Percentiles rank a stretch among this genome's conserved stretches.
These are phyloP conservation scores for Ceratobasidium sp. DNA, from an alignment of 1,284 basidiomycete genomes.

Conservation along the genomic window DNA sequence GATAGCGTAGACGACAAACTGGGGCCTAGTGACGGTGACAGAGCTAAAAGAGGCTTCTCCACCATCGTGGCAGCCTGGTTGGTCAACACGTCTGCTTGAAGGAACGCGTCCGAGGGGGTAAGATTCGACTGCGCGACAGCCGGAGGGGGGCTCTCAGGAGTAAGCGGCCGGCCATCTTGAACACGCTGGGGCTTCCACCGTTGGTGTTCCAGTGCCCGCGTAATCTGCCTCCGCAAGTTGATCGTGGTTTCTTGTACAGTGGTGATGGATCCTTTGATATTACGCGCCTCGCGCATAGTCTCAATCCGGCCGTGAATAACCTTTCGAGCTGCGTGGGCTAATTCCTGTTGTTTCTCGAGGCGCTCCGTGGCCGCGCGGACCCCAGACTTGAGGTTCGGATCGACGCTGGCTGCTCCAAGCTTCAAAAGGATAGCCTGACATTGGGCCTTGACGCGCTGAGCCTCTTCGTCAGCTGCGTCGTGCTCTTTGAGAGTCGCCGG, in stretches of 20 bases:
- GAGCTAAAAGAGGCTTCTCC: slow-evolving; percentile 36
- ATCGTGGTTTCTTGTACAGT: slow-evolving; percentile 64
- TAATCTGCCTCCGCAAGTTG: slow-evolving; percentile 53
- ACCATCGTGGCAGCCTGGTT: slow-evolving; percentile 32
- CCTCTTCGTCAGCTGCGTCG: slow-evolving; percentile 59
- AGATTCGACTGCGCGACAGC: slow-evolving; percentile 56
- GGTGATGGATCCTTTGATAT: slow-evolving; percentile 66
- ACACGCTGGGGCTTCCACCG: slow-evolving; percentile 71
- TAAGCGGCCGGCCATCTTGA: slow-evolving; percentile 64
- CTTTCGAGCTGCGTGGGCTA: slow-evolving; percentile 59
- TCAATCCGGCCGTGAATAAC: slow-evolving; percentile 62
- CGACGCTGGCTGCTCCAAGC: slow-evolving; percentile 56
- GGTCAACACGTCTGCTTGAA: slow-evolving; percentile 34
- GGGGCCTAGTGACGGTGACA: slow-evolving; percentile 48
- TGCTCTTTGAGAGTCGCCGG: slow-evolving; percentile 71
- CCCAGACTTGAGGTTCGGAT: slow-evolving; percentile 67
- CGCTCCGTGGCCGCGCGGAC: slow-evolving; percentile 61
- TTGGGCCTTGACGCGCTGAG: slow-evolving; percentile 54
- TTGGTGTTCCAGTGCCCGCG: slow-evolving; percentile 65
- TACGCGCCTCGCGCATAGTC: slow-evolving; percentile 68
- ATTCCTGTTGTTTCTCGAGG: slow-evolving; percentile 60
- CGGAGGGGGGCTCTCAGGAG: slow-evolving; percentile 70
- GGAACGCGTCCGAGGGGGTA: slow-evolving; percentile 41
- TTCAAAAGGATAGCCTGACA: slow-evolving; percentile 37
- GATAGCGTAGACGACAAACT: slow-evolving; percentile 64